Evolutionary conservation across 106 monocot genomes (phyloP).

Genomic region (Platanthera zijinensis): DNA sequence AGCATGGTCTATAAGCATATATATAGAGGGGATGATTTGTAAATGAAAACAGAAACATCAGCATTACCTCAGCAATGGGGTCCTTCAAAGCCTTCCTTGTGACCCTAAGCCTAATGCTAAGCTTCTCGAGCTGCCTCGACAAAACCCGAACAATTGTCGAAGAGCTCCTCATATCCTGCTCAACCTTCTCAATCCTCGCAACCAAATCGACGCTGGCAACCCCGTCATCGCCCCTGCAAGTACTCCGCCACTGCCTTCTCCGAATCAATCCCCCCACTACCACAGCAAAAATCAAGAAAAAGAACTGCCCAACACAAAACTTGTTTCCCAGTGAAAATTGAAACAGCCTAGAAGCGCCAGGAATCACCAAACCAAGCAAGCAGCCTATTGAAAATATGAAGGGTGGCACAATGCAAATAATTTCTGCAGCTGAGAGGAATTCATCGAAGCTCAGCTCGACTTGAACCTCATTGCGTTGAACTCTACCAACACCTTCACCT

Average conservation of each 20-base stretch:
- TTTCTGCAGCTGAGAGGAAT: slow-evolving; percentile 37
- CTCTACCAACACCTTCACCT: slow-evolving; percentile 27
- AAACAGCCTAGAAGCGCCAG: slow-evolving; percentile 26
- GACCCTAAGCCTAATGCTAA: slow-evolving; percentile 82
- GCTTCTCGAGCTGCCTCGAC: slow-evolving; percentile 89
- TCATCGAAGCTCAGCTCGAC: slow-evolving; percentile 36
- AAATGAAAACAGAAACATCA: not conserved
- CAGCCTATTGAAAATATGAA: slow-evolving; percentile 45
- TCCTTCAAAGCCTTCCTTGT: slow-evolving; percentile 82
- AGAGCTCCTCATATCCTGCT: slow-evolving; percentile 70
- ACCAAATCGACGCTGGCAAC: slow-evolving; percentile 39
- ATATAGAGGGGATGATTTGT: not conserved
- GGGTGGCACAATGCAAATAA: slow-evolving; percentile 50
- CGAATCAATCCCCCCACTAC: slow-evolving; percentile 58
- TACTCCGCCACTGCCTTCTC: slow-evolving; percentile 60
- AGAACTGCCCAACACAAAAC: slow-evolving; percentile 42
- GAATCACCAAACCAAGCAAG: slow-evolving; percentile 25
- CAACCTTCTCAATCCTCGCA: slow-evolving; percentile 68
- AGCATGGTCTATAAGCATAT: not conserved
- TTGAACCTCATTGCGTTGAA: slow-evolving; percentile 8
- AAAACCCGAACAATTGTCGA: slow-evolving; percentile 49
- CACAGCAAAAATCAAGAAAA: slow-evolving; percentile 47
- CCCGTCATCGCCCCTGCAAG: slow-evolving; percentile 30
- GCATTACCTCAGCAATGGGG: slow-evolving; percentile 72
- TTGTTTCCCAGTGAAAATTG: slow-evolving; percentile 24